Evolutionary conservation across 495 filamentous ascomycete genomes (phyloP).

Genomic region (Polyplosphaeria fusca): DNA sequence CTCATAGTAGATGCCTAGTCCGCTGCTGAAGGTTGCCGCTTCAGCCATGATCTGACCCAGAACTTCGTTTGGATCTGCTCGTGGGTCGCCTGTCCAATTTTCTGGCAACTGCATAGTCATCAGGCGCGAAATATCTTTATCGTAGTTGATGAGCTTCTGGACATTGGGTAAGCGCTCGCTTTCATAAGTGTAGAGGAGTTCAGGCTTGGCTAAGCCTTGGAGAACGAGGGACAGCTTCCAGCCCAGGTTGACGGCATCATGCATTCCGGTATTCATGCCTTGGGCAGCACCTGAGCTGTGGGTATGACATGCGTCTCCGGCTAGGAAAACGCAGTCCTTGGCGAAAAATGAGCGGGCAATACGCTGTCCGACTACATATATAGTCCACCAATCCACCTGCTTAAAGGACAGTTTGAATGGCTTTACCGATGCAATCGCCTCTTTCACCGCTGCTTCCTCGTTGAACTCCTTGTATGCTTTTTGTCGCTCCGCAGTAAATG

Average conservation of each 20-base stretch:
- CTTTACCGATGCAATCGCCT: constrained; percentile 47
- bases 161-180: constrained; percentile 45
- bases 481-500: constrained; percentile 49
- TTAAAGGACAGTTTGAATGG: constrained; percentile 48
- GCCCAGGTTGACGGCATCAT: constrained; percentile 52
- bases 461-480: constrained; percentile 44
- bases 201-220: constrained; percentile 36
- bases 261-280: constrained; percentile 54
- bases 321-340: constrained; percentile 46
- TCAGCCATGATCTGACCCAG: constrained; percentile 45
- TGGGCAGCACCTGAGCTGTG: constrained; percentile 51
- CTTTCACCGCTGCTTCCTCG: constrained; percentile 42
- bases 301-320: constrained; percentile 54
- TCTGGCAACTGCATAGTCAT: constrained; percentile 44
- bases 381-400: constrained; percentile 57
- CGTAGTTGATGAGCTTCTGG: constrained; percentile 45
- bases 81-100: constrained; percentile 44
- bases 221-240: constrained; percentile 53
- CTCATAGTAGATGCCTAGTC: constrained; percentile 46
- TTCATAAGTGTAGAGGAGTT: constrained; percentile 46
- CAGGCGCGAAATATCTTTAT: constrained; percentile 45
- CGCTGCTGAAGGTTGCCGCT: constrained; percentile 45
- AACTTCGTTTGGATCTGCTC: constrained; percentile 46
- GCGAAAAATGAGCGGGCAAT: constrained; percentile 48
- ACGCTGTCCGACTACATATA: constrained; percentile 55